Base-by-base conservation (phyloP, 305 asterid species). In the Fraxinus albicans region DNA sequence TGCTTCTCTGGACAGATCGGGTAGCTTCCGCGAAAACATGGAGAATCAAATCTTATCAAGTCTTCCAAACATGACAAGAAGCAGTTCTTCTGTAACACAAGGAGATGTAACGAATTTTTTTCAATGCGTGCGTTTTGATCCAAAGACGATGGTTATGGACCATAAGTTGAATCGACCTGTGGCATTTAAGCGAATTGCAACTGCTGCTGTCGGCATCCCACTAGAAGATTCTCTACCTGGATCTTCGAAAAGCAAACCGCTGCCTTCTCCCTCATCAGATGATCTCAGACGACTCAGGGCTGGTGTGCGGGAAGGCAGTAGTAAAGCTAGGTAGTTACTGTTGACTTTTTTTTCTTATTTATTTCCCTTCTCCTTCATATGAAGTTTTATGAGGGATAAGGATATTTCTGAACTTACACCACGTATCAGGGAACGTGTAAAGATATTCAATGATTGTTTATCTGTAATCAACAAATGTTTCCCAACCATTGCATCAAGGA, bases 61-160 rank as follows among this genome's bases (percentile, higher is more conserved):
- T 73, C 89, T 92, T 89, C 95, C 97, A 86, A 94, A 86, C 88
- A 93, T 91, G 97, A 81, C 93, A 47, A 93, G 97, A 87, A 90
- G 88, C 86, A 88, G 88, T 89, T 89, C 94, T 60, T 84, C 95
- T 73, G 93, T 90, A 74, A 87, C 95, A 75, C 97, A 90, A 80
- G 94, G 91, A 79, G 99, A 96, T 81, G 95, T 91, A 47, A 86
- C 86, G 77, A 89, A 90, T 90, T 96, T 92, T 85, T 91, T 94
- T 85, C 94, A 92, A 70, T 92, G 97, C 84, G 92, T 96, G 84
- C 97, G 95, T 79, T 86, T 96, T 83, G 99, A 96, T 91, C 98
- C 97, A 27, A 94, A 93, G 88, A 84, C 91, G n/a, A 90, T 93
- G 94, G 91, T 93, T 82, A 89, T 91, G 53, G 97, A 91, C 70